Conservation (phyloP, 768 basidiomycete species). For the Lentinula edodes region DNA sequence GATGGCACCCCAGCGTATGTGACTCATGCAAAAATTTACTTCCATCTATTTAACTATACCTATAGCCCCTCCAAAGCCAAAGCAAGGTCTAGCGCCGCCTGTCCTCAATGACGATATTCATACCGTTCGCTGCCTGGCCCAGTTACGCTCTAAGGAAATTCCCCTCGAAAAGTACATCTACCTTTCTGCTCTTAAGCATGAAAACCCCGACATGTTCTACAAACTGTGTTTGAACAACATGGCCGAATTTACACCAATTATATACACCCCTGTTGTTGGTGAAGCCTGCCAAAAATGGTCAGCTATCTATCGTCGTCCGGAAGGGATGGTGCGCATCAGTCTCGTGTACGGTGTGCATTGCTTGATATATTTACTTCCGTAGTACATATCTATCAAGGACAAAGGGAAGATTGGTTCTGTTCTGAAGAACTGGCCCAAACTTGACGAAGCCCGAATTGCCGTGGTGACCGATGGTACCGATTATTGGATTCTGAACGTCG, state of each 20-base stretch:
- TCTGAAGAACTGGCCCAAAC: slow-evolving; percentile 65
- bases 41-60: neutral
- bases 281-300: slow-evolving; percentile 86
- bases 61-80: slow-evolving; percentile 35
- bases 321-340: slow-evolving; percentile 52
- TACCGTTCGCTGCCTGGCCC: slow-evolving; percentile 52
- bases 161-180: slow-evolving; percentile 83
- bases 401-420: slow-evolving; percentile 73
- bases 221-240: slow-evolving; percentile 67
- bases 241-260: slow-evolving; percentile 68
- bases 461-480: slow-evolving; percentile 85
- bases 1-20: slow-evolving; percentile 51
- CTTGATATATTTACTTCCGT: slow-evolving; percentile 12
- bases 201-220: slow-evolving; percentile 76
- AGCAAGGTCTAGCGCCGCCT: slow-evolving; percentile 58
- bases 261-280: slow-evolving; percentile 91
- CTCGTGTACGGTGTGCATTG: neutral
- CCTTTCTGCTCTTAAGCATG: slow-evolving; percentile 66
- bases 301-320: slow-evolving; percentile 68
- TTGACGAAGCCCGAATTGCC: slow-evolving; percentile 76
- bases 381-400: slow-evolving; percentile 80
- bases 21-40: neutral
- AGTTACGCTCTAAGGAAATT: slow-evolving; percentile 71
- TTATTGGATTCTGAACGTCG: neutral
- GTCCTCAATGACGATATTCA: slow-evolving; percentile 50